Base-by-base conservation (phyloP, 257 asterid species). In the Scutellaria galericulata region DNA sequence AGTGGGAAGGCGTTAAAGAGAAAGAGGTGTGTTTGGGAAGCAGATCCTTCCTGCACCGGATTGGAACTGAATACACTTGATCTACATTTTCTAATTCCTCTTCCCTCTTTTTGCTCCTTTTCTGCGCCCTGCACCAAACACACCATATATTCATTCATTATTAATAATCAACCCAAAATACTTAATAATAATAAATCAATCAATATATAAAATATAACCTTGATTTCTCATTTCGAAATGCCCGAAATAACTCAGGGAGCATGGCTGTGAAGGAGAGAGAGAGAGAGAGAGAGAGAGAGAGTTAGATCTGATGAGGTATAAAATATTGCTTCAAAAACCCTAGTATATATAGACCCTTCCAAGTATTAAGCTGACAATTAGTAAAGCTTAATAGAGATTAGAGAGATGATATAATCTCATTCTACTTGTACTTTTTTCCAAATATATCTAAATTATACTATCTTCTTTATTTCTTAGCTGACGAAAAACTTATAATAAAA, bases 171-270 rank as follows among this genome's bases (percentile, higher is more conserved):
- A 31, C 64, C 12, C 20, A 56, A 9, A 58, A 31, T 35, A 2
- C 20, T 12, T 13, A 54, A 18, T 9, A 53, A 7, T 18, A 18
- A 18, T 18, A 12, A 37, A 7, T 7, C 24, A 11, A 31, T 66
- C 31, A 2, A 31, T 14, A 37, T 2, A 70, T 5, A 14, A 31
- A 27, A 31, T 7, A 31, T 46, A 48, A 83, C 86, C 86, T 81
- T 77, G 81, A 79, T 66, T 82, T 81, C 35, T 84, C 85, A 68
- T 75, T 67, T 35, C 83, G 78, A 63, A 84, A 79, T 73, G 86
- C 71, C 18, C 81, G 78, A 60, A 84, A 39, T 9, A 83, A 64
- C 57, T 77, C 77, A 60, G 76, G 72, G 9, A 81, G 47, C 83
- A 84, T 78, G 10, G 39, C 27, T 46, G 37, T 18, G 20, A 7